Percentiles rank a stretch among this genome's conserved stretches.
Evolutionary conservation across 208 protist genomes (phyloP).

Genomic region (Leishmania arabica): DNA sequence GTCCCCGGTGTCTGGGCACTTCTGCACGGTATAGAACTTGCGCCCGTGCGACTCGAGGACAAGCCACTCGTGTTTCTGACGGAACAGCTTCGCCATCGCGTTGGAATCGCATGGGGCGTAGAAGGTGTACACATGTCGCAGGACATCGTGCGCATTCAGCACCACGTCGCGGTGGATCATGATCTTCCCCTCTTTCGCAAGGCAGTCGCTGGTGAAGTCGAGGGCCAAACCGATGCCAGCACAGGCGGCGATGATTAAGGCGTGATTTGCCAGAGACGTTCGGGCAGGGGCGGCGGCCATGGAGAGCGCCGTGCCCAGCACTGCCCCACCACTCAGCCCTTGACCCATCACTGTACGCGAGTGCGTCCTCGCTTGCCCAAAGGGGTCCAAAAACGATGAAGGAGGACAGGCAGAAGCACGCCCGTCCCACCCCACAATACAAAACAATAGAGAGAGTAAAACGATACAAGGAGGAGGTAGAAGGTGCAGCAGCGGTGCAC

Average conservation of each 20-base stretch:
- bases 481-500: background rate
- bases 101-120: conserved; percentile 82
- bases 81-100: conserved; percentile 58
- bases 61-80: conserved; percentile 91
- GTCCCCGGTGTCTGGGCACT: conserved; percentile 83
- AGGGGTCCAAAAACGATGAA: background rate
- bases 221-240: conserved; percentile 66
- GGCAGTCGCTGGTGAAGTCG: conserved; percentile 86
- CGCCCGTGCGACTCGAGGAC: conserved; percentile 80
- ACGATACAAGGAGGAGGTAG: background rate
- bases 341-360: conserved; percentile 68
- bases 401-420: background rate
- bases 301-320: conserved; percentile 61
- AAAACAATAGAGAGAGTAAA: background rate
- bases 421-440: background rate
- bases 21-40: conserved; percentile 88
- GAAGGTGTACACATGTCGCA: conserved; percentile 91
- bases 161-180: conserved; percentile 89
- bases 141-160: conserved; percentile 71
- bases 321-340: conserved; percentile 68
- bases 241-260: conserved; percentile 53
- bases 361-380: background rate
- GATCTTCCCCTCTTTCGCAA: conserved; percentile 78
- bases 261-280: conserved; percentile 59
- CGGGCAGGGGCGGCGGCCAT: conserved; percentile 56